phyloP scores from a whole-genome alignment of 2,329 filamentous ascomycete genomes.

The Juglanconis sp. region DNA sequence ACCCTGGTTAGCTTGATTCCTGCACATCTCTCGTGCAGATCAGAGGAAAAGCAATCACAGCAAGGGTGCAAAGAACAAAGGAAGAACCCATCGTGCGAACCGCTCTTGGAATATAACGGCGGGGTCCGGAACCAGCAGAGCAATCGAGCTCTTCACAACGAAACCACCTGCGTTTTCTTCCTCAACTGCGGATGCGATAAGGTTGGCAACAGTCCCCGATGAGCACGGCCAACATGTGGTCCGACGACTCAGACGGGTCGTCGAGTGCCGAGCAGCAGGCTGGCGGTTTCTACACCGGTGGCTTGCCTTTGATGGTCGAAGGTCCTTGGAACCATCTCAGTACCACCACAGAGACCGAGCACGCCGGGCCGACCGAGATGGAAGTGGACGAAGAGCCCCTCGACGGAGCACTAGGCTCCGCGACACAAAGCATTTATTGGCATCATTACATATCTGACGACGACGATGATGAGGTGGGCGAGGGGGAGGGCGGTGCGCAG shows the following conservation, averaged over 20 bases:
- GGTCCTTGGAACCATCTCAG: background rate
- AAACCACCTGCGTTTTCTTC: background rate
- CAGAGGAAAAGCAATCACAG: background rate
- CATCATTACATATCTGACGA: constrained; percentile 23
- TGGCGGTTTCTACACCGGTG: background rate
- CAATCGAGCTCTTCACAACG: background rate
- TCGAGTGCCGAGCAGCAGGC: background rate
- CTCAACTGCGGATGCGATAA: constrained; percentile 14
- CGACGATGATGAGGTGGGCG: constrained; percentile 25
- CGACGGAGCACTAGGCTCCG: background rate
- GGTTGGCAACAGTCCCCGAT: constrained; percentile 4
- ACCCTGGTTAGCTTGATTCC: background rate
- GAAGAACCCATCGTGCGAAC: background rate
- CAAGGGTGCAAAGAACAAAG: background rate
- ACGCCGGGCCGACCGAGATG: constrained; percentile 1
- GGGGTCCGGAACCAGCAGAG: background rate
- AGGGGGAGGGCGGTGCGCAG: constrained; percentile 23
- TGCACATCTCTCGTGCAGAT: background rate
- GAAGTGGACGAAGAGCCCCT: background rate
- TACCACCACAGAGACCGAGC: background rate
- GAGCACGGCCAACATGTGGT: constrained; percentile 19
- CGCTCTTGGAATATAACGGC: background rate
- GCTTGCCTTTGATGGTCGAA: constrained; percentile 1
- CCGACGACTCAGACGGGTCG: constrained; percentile 16
- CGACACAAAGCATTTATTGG: constrained; percentile 1